Evolutionary conservation across 108 stramenopile genomes (phyloP).

Genomic region (Cylindrotheca closterium): DNA sequence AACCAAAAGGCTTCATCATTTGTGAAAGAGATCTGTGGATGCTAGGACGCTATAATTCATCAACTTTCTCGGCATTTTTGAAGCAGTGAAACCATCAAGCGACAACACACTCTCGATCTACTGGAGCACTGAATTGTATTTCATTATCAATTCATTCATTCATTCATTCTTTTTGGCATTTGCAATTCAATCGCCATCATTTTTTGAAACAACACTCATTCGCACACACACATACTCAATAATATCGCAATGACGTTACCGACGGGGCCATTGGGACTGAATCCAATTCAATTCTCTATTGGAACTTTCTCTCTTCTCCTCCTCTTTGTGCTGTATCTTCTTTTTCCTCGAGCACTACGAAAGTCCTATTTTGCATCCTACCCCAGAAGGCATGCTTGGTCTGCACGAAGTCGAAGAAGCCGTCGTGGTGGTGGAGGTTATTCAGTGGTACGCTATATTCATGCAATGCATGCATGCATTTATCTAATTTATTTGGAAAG

Average conservation of each 20-base stretch:
- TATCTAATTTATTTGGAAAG: neutral
- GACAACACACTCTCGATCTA: no score
- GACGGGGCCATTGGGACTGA: constrained; percentile 60
- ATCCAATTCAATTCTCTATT: constrained; percentile 60
- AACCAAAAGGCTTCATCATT: no score
- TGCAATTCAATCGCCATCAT: no score
- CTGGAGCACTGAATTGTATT: no score
- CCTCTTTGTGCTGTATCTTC: constrained; percentile 70
- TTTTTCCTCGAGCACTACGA: constrained; percentile 67
- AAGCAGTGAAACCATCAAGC: no score
- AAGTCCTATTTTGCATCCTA: constrained; percentile 82
- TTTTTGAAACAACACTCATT: no score
- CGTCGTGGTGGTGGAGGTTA: constrained; percentile 32
- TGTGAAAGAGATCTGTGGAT: no score
- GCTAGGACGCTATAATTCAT: no score
- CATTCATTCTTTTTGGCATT: no score
- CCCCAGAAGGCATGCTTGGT: constrained; percentile 86
- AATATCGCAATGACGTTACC: constrained; percentile 33
- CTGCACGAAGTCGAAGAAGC: constrained; percentile 46
- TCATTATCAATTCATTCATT: no score
- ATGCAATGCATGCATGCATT: neutral
- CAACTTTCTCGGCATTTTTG: no score
- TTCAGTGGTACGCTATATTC: constrained; percentile 17
- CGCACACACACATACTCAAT: no score
- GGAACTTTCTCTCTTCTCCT: constrained; percentile 46